Evolutionary conservation across 2,329 filamentous ascomycete species (phyloP).

Genomic region (Coleophoma cylindrospora): DNA sequence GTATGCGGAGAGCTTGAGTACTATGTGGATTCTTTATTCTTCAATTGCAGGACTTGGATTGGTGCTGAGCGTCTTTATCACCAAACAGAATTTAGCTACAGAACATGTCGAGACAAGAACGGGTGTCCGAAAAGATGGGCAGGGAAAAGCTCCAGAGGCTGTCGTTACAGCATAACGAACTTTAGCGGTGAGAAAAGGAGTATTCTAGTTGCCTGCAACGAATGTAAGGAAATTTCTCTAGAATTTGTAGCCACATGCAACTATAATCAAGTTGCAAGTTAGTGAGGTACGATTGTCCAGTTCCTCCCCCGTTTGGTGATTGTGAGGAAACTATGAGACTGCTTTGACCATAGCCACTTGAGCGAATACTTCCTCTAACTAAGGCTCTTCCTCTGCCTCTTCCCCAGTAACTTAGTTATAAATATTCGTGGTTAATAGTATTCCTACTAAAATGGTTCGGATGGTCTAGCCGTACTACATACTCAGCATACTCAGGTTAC

Average conservation of each 20-base stretch:
- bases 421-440: no score
- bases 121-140: not conserved
- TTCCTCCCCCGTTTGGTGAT: constrained; percentile 29
- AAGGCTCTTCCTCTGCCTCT: constrained; percentile 21
- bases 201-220: no score
- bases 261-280: no score
- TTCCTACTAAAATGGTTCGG: no score
- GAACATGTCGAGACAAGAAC: not conserved
- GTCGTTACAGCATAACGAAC: no score
- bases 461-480: no score
- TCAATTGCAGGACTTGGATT: not conserved
- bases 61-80: not conserved
- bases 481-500: no score
- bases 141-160: no score
- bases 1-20: not conserved
- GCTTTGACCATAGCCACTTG: constrained; percentile 15
- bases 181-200: no score
- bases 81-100: not conserved
- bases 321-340: constrained; percentile 17
- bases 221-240: no score
- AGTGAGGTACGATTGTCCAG: constrained; percentile 20
- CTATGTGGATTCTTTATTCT: not conserved
- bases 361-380: constrained; percentile 11
- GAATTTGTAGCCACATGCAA: no score
- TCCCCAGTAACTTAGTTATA: constrained; percentile 7